phyloP scores from a whole-genome alignment of 805 yeast species.

The Teunomyces panamensis region DNA sequence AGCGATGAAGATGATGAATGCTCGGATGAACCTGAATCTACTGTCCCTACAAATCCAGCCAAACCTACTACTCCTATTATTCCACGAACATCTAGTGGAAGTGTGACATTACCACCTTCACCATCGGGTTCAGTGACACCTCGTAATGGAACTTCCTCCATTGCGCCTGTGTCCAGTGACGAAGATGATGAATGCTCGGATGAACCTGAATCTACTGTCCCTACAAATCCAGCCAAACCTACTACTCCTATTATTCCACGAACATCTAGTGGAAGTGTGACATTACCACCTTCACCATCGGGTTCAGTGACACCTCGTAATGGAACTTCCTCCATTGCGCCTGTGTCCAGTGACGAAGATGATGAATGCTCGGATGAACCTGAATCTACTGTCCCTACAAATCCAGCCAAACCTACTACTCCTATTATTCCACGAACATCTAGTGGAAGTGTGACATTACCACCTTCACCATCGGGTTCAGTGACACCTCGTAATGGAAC shows the following conservation, averaged over 20 bases:
- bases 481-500: neutral
- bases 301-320: neutral
- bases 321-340: neutral
- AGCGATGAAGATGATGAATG: constrained; percentile 5
- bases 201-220: neutral
- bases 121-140: neutral
- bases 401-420: neutral
- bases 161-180: constrained; percentile 6
- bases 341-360: constrained; percentile 6
- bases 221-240: neutral
- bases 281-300: neutral
- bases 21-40: constrained; percentile 1
- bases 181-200: constrained; percentile 7
- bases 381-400: neutral
- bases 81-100: neutral
- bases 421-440: neutral
- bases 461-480: neutral
- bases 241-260: neutral
- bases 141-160: neutral
- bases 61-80: neutral
- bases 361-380: constrained; percentile 6
- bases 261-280: neutral
- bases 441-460: neutral
- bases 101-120: neutral
- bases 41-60: neutral